phyloP scores from a whole-genome alignment of 768 basidiomycete genomes.

The Tulasnella sp. region DNA sequence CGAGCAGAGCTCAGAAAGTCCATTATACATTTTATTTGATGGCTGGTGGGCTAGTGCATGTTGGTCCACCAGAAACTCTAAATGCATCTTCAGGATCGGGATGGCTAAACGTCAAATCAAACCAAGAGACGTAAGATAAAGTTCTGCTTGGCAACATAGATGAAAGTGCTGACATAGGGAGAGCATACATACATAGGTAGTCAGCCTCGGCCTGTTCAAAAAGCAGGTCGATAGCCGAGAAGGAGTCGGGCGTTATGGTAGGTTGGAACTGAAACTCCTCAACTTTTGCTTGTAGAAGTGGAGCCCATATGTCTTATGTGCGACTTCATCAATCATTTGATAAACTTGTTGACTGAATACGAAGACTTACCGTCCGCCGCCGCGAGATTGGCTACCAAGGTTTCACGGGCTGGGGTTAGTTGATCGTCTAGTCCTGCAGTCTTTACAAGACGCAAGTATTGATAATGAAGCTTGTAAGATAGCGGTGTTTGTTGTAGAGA shows the following conservation, averaged over 20 bases:
- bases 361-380: constrained; percentile 9
- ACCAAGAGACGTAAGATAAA: not conserved
- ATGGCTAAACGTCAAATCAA: constrained; percentile 13
- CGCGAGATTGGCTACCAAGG: constrained; percentile 9
- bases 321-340: not conserved
- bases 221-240: constrained; percentile 6
- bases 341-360: not conserved
- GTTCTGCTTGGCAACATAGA: not conserved
- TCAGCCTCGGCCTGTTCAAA: constrained; percentile 15
- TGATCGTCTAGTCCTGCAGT: constrained; percentile 7
- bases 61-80: constrained; percentile 1
- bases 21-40: not conserved
- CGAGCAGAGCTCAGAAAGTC: constrained; percentile 6
- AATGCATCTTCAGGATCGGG: constrained; percentile 10
- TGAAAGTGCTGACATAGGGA: not conserved
- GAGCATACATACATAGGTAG: constrained; percentile 13
- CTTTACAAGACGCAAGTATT: not conserved
- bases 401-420: constrained; percentile 3
- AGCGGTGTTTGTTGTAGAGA: constrained; percentile 9
- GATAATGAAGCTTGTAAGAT: constrained; percentile 13
- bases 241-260: not conserved
- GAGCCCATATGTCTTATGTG: constrained; percentile 14
- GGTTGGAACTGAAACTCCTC: not conserved
- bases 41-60: not conserved
- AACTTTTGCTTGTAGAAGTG: constrained; percentile 7